Evolutionary conservation across 2,329 filamentous ascomycete genomes (phyloP).

Genomic region (Cercospora canescens): DNA sequence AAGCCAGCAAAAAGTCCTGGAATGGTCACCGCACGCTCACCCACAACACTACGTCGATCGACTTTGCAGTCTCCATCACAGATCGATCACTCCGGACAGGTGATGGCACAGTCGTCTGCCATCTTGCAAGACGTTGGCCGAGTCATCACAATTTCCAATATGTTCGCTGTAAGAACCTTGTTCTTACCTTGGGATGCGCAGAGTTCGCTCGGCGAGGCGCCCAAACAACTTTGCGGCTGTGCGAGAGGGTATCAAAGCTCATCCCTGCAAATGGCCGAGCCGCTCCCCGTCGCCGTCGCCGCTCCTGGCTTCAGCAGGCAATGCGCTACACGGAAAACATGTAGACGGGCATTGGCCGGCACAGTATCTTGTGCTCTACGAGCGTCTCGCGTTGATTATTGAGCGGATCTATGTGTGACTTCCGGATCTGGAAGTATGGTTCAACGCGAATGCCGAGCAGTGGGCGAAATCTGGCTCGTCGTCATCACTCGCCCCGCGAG

Average conservation of each 20-base stretch:
- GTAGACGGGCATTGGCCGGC: neutral
- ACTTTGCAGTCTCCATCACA: neutral
- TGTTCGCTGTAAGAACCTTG: neutral
- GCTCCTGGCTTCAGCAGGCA: neutral
- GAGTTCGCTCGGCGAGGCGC: neutral
- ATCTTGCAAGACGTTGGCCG: neutral
- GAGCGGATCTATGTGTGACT: constrained; percentile 9
- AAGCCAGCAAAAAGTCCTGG: neutral
- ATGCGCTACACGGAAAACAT: constrained; percentile 1
- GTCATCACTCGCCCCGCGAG: neutral
- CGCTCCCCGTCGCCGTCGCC: neutral
- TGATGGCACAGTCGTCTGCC: neutral
- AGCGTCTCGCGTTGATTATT: constrained; percentile 15
- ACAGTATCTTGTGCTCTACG: constrained; percentile 8
- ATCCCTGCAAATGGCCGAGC: neutral
- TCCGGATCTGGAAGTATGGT: constrained; percentile 3
- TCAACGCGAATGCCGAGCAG: constrained; percentile 3
- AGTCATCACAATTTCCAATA: neutral
- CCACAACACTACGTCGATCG: neutral
- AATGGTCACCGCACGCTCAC: neutral
- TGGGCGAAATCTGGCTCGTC: neutral
- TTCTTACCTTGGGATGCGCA: neutral
- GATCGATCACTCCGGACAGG: neutral
- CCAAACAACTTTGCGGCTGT: neutral
- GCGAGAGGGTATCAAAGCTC: neutral